Evolutionary conservation across 2,329 filamentous ascomycete species (phyloP).

Genomic region (Penicillium sp.): DNA sequence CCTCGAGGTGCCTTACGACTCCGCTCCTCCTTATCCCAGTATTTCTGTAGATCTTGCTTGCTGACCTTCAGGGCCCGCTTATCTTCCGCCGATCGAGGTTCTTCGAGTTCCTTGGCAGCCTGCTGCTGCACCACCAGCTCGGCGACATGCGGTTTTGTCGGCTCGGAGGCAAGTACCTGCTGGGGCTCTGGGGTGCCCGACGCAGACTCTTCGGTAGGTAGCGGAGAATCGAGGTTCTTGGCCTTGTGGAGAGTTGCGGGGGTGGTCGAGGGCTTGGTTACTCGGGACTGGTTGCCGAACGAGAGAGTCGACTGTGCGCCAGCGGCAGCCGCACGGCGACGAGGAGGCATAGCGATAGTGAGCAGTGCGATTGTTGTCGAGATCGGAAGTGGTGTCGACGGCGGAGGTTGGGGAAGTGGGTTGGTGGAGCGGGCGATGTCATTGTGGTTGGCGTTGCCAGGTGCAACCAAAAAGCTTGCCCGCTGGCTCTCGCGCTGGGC

Average conservation of each 20-base stretch:
- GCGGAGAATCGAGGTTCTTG: slow-evolving; percentile 34
- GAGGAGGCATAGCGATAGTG: slow-evolving; percentile 40
- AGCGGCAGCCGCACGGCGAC: slow-evolving; percentile 38
- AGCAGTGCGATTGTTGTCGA: background rate
- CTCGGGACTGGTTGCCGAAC: slow-evolving; percentile 57
- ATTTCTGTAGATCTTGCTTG: slow-evolving; percentile 67
- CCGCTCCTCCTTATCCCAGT: slow-evolving; percentile 73
- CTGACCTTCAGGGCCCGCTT: slow-evolving; percentile 61
- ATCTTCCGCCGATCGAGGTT: slow-evolving; percentile 36
- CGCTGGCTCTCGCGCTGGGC: no score
- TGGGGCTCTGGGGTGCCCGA: slow-evolving; percentile 28
- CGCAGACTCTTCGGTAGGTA: slow-evolving; percentile 27
- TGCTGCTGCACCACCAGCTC: slow-evolving; percentile 46
- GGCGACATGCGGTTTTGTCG: slow-evolving; percentile 33
- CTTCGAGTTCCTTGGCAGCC: slow-evolving; percentile 44
- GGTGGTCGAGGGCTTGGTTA: slow-evolving; percentile 56
- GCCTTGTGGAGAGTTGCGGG: slow-evolving; percentile 32
- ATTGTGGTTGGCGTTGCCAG: slow-evolving; percentile 3
- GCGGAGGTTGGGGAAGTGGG: background rate
- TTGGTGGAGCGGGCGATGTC: slow-evolving; percentile 7
- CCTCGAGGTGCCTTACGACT: slow-evolving; percentile 63
- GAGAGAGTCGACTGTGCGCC: slow-evolving; percentile 60
- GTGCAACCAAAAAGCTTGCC: slow-evolving; percentile 3
- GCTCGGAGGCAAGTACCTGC: slow-evolving; percentile 25
- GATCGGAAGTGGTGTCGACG: background rate